These are phyloP conservation scores for Mucor circinelloides DNA, from an alignment of 371 early-diverging fungal genomes.

Conservation along the genomic window DNA sequence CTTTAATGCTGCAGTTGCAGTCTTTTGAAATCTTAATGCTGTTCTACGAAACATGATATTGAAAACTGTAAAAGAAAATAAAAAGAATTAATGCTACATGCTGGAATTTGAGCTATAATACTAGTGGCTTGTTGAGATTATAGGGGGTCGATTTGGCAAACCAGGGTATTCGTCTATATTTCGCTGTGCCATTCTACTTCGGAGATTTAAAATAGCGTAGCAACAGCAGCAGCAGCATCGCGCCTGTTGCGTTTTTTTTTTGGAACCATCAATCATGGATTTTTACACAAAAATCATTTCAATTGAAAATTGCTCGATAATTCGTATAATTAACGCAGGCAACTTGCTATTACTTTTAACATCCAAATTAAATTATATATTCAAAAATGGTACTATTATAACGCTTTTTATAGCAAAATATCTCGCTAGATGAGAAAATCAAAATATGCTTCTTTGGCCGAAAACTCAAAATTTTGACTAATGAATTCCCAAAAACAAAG, in stretches of 20 bases:
- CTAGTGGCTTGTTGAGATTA: constrained; percentile 19
- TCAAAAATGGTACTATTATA: background rate
- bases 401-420: background rate
- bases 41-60: constrained; percentile 17
- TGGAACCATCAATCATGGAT: no score
- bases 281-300: background rate
- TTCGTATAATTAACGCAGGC: background rate
- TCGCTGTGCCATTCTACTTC: no score
- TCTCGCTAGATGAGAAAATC: background rate
- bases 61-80: background rate
- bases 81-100: constrained; percentile 4
- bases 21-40: constrained; percentile 13
- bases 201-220: background rate
- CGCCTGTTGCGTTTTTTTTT: no score
- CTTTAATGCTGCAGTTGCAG: constrained; percentile 5
- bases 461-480: background rate
- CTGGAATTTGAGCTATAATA: background rate
- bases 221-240: no score
- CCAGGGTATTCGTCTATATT: background rate
- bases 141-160: background rate
- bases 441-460: background rate
- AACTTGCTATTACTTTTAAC: background rate
- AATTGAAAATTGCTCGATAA: background rate
- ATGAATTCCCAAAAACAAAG: background rate
- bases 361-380: background rate